Percentiles rank a stretch among this genome's conserved stretches.
Conservation (phyloP, 176 grass and related monocot genomes). For the Juncus inflexus region DNA sequence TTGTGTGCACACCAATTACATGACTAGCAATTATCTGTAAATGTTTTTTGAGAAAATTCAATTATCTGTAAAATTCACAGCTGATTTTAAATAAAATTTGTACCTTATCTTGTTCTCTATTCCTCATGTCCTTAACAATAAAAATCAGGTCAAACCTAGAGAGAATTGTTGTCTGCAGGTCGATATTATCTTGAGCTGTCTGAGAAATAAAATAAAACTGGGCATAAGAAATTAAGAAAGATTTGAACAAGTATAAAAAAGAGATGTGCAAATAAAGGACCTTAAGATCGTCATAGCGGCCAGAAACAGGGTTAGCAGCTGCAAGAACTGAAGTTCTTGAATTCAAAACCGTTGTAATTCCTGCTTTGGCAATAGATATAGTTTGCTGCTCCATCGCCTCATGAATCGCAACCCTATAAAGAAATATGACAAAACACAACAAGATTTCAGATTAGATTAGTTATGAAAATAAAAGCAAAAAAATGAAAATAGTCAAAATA, state of each 20-base stretch:
- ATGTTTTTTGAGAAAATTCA: slow-evolving; percentile 1
- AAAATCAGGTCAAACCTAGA: slow-evolving; percentile 97
- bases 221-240: neutral
- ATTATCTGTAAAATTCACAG: slow-evolving; percentile 26
- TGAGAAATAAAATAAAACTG: slow-evolving; percentile 31
- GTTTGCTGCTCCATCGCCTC: slow-evolving; percentile 99
- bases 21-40: slow-evolving; percentile 53
- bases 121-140: slow-evolving; percentile 93
- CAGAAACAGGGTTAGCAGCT: slow-evolving; percentile 89
- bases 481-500: neutral
- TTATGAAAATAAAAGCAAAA: no score
- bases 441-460: neutral
- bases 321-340: slow-evolving; percentile 97
- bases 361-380: slow-evolving; percentile 98
- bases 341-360: slow-evolving; percentile 95
- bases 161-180: slow-evolving; percentile 96
- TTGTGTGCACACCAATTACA: slow-evolving; percentile 96
- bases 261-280: slow-evolving; percentile 24
- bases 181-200: slow-evolving; percentile 96
- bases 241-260: slow-evolving; percentile 3
- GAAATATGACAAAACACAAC: neutral
- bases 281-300: slow-evolving; percentile 96
- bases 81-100: neutral
- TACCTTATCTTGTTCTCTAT: slow-evolving; percentile 94
- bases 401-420: slow-evolving; percentile 90